These are phyloP conservation scores for Globisporangium echinulatum DNA, from an alignment of 352 stramenopile species.

Conservation along the genomic window DNA sequence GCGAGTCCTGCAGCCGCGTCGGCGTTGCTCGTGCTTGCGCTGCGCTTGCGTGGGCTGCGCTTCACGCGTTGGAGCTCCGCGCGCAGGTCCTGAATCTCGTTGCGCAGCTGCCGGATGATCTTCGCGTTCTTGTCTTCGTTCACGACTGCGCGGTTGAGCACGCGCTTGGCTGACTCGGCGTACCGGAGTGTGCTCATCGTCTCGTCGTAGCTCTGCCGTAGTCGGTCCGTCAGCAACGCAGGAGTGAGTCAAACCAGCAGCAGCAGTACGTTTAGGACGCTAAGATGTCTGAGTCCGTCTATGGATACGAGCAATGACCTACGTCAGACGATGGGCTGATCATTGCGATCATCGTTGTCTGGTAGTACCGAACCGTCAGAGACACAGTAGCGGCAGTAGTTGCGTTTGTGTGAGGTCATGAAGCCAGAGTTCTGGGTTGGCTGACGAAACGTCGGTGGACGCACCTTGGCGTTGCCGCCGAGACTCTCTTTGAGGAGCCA, in stretches of 20 bases:
- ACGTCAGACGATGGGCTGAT: conserved; percentile 69
- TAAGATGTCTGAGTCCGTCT: too few relatives aligned
- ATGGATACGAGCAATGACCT: conserved; percentile 2
- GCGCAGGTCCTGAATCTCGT: conserved; percentile 62
- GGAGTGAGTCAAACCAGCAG: too few relatives aligned
- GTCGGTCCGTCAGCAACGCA: too few relatives aligned
- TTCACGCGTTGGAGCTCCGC: conserved; percentile 31
- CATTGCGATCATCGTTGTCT: conserved; percentile 88
- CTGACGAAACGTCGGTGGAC: not conserved
- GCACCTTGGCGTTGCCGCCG: conserved; percentile 72
- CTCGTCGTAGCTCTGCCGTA: conserved; percentile 67
- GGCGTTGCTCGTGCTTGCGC: conserved; percentile 17
- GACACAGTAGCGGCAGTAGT: not conserved
- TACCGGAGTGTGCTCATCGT: conserved; percentile 84
- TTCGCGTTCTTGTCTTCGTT: conserved; percentile 81
- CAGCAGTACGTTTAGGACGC: too few relatives aligned
- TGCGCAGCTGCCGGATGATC: conserved; percentile 67
- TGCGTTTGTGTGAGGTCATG: too few relatives aligned
- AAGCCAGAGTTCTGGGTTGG: too few relatives aligned
- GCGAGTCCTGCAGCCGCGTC: conserved; percentile 14
- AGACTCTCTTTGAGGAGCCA: conserved; percentile 86
- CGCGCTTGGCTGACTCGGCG: conserved; percentile 75
- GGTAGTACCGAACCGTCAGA: not conserved
- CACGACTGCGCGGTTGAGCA: conserved; percentile 75
- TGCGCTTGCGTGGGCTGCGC: conserved; percentile 17